Evolutionary conservation across 2,329 filamentous ascomycete genomes (phyloP), one percentile per base, ranked within the genome.

Genomic region (Diplodia corticola): DNA sequence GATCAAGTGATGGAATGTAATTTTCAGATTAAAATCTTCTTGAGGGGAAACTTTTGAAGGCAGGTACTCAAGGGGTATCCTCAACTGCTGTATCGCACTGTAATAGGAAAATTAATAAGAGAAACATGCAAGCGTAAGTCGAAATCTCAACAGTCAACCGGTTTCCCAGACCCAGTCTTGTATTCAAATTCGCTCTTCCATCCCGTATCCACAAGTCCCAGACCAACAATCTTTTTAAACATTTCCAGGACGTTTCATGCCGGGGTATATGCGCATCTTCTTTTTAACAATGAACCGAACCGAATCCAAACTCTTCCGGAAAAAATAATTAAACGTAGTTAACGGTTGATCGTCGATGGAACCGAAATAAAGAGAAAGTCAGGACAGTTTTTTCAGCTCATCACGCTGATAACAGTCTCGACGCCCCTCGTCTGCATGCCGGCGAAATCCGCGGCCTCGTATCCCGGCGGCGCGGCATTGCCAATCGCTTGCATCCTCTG

Each of bases 41-140:
- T 22, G n/a, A 57, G 44, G 17, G 4, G 5, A 57, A 44, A 46
- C 20, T 26, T n/a, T n/a, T n/a, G n/a, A n/a, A n/a, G n/a, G 35
- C 33, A 22, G 13, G 35, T 57, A 44, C 40, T 44, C 28, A 30
- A 30, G 35, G 54, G 54, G 51, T 57, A 57, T 57, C 54, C 54
- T 57, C 15, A 22, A 44, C 22, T 37, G 35, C 33, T 28, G n/a
- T 44, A 48, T 6, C 9, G 22, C 37, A 49, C 24, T 15, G 9
- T 49, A 49, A 1, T 22, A 60, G 7, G 3, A 22, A 49, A 35
- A 12, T 15, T 3, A 30, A 26, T 17, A 9, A 3, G 17, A 40
- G 5, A 2, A 44, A 57, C 37, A 53, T 30, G 9, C 17, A 35
- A 54, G 17, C 17, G 4, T 15, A 54, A 54, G 7, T 3, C 17